Conservation (phyloP, 352 stramenopile species). For the Globisporangium alternatum region DNA sequence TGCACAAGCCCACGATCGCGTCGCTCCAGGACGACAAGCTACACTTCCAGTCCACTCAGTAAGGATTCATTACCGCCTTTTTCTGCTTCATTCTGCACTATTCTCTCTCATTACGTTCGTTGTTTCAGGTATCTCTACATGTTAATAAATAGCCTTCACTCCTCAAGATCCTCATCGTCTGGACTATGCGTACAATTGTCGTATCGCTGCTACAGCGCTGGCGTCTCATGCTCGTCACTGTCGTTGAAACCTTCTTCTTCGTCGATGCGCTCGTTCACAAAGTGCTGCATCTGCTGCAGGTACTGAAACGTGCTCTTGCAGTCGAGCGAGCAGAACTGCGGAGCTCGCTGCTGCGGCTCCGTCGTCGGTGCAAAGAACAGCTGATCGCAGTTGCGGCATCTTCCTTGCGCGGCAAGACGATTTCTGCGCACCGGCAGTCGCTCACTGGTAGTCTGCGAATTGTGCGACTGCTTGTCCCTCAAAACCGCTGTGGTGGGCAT, state of each 20-base stretch:
- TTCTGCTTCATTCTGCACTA: background rate
- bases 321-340: slow-evolving; percentile 56
- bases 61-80: background rate
- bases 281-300: slow-evolving; percentile 34
- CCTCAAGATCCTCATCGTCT: background rate
- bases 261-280: slow-evolving; percentile 29
- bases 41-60: slow-evolving; percentile 56
- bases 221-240: background rate
- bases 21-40: slow-evolving; percentile 57
- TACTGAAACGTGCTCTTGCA: slow-evolving; percentile 65
- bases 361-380: slow-evolving; percentile 40
- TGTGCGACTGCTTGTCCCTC: slow-evolving; percentile 3
- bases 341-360: slow-evolving; percentile 13
- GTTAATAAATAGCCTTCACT: slow-evolving; percentile 7
- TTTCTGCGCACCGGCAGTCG: slow-evolving; percentile 7
- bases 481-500: slow-evolving; percentile 13
- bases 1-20: slow-evolving; percentile 52
- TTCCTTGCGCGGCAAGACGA: slow-evolving; percentile 32
- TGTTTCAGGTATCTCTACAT: slow-evolving; percentile 8
- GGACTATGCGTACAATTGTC: background rate
- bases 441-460: slow-evolving; percentile 6
- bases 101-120: background rate
- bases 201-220: slow-evolving; percentile 1
- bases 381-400: slow-evolving; percentile 50
- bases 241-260: background rate